phyloP scores from a whole-genome alignment of 495 filamentous ascomycete species.

The Clavariopsis aquatica region DNA sequence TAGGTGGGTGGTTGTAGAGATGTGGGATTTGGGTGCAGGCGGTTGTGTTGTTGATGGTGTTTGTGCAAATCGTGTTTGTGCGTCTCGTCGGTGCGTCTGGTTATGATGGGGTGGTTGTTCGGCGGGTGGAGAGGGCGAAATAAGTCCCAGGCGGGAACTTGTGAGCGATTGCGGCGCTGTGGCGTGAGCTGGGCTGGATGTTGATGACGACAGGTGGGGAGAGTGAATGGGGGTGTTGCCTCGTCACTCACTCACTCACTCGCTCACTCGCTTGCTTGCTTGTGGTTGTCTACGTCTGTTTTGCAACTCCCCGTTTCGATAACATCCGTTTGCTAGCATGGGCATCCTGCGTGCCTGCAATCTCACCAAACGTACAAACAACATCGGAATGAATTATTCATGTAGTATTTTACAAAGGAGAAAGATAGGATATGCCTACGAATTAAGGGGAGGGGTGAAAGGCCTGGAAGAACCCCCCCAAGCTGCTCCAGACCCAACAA shows the following conservation, averaged over 20 bases:
- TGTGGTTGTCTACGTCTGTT: too few relatives aligned
- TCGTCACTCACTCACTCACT: too few relatives aligned
- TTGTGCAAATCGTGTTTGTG: not conserved
- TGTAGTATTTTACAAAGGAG: not conserved
- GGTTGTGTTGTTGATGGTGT: not conserved
- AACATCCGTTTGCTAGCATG: too few relatives aligned
- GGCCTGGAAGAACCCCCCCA: too few relatives aligned
- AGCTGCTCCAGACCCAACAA: not conserved
- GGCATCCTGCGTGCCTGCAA: too few relatives aligned
- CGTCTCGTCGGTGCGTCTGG: not conserved
- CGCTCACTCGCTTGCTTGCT: too few relatives aligned
- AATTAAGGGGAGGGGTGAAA: conserved; percentile 2
- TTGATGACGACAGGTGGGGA: too few relatives aligned
- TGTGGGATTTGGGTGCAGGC: not conserved
- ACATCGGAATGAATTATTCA: not conserved
- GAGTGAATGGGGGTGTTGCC: too few relatives aligned
- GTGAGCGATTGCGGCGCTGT: not conserved
- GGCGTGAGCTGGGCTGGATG: not conserved
- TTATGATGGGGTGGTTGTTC: not conserved
- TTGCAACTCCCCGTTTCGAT: too few relatives aligned
- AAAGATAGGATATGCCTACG: conserved; percentile 22
- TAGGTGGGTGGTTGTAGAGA: not conserved
- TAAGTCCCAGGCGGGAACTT: too few relatives aligned
- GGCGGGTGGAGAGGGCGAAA: not conserved
- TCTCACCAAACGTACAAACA: too few relatives aligned